These are phyloP conservation scores for Chytridium lagenaria DNA, from an alignment of 371 early-diverging fungal species.

Conservation along the genomic window DNA sequence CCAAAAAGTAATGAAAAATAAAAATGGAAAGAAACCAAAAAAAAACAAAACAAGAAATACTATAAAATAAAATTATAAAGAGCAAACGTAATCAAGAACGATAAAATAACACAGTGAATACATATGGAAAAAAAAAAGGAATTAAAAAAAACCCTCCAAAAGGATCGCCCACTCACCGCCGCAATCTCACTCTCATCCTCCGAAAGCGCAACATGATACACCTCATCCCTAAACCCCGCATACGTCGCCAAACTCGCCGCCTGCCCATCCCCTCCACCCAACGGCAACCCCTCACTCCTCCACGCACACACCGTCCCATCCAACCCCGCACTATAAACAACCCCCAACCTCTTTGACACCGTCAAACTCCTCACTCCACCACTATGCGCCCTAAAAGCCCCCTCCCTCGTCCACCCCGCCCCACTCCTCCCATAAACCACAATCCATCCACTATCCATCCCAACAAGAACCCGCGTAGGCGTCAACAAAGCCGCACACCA, in stretches of 20 bases:
- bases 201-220: not conserved
- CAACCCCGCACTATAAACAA: not conserved
- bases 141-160: too few species aligned
- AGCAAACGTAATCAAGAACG: too few species aligned
- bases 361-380: not conserved
- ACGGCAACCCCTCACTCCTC: not conserved
- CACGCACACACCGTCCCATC: not conserved
- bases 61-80: too few species aligned
- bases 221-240: not conserved
- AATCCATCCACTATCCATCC: not conserved
- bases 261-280: not conserved
- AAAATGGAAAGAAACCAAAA: too few species aligned
- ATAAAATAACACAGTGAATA: too few species aligned
- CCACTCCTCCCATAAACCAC: not conserved
- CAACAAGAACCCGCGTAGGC: not conserved
- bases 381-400: not conserved
- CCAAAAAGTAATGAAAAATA: not conserved
- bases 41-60: too few species aligned
- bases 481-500: not conserved
- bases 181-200: not conserved
- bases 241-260: not conserved
- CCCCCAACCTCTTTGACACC: not conserved
- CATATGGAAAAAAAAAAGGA: too few species aligned
- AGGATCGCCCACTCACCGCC: slow-evolving; percentile 6
- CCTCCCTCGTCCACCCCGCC: not conserved